Evolutionary conservation across 495 filamentous ascomycete species (phyloP).

Genomic region (Tricharina praecox): DNA sequence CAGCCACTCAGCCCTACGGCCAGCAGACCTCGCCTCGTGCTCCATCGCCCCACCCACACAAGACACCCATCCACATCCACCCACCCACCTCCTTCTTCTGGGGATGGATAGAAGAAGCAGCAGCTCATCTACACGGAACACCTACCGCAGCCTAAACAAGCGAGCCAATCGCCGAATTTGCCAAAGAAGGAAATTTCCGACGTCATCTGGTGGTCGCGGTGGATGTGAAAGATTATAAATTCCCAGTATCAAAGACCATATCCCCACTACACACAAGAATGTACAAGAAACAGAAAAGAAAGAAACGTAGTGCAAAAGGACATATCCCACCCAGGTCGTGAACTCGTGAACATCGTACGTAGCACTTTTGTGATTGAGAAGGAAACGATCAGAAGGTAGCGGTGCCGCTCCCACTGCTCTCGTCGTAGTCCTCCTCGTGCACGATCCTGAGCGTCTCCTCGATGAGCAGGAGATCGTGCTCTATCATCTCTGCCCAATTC

Average conservation of each 20-base stretch:
- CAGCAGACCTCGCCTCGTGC: background rate
- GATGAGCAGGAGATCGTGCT: slow-evolving; percentile 72
- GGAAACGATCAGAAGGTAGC: slow-evolving; percentile 27
- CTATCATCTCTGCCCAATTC: slow-evolving; percentile 95
- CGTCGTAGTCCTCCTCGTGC: slow-evolving; percentile 27
- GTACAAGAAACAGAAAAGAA: background rate
- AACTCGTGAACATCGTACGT: too few species aligned
- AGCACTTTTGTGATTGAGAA: slow-evolving; percentile 4
- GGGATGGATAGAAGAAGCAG: background rate
- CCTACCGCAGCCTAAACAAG: slow-evolving; percentile 10
- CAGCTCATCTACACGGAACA: background rate
- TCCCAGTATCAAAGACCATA: too few species aligned
- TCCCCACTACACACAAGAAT: too few species aligned
- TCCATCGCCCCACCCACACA: background rate
- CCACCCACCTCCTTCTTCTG: background rate
- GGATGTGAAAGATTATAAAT: background rate
- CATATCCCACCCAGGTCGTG: background rate
- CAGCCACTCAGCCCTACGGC: too few species aligned
- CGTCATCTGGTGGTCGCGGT: slow-evolving; percentile 4
- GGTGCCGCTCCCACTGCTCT: slow-evolving; percentile 9
- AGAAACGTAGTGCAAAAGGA: background rate
- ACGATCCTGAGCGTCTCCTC: slow-evolving; percentile 70
- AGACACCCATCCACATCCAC: background rate
- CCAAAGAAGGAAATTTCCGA: slow-evolving; percentile 23
- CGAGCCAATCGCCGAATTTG: slow-evolving; percentile 17